Evolutionary conservation across 495 filamentous ascomycete genomes (phyloP), one percentile per base, ranked within the genome.

Genomic region (Hypoxylon fragiforme): DNA sequence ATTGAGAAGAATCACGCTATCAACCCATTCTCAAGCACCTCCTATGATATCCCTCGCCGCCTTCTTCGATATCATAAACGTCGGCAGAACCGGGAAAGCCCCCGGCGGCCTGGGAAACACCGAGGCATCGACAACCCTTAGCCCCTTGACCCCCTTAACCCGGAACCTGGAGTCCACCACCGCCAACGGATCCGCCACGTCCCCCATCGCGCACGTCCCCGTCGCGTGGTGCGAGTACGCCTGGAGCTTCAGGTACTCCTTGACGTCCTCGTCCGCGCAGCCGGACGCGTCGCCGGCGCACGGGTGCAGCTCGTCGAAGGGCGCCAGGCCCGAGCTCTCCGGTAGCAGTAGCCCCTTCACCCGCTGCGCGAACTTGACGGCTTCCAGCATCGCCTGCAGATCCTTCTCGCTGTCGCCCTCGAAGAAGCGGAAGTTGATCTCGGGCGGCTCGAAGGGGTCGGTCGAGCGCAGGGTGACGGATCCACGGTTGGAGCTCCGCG

Each of bases 61-160:
- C 50, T 80, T 78, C 65, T 85, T 79, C 3, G 78, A 78, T 55
- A 87, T 74, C 34, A 80, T 80, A 53, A 83, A 85, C 0, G 78
- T 82, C 15, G 79, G 77, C 69, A 84, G 78, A 57, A 81, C 77
- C 0, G 82, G 81, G 43, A 84, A 82, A 11, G 81, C 78, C 7
- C 78, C 77, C 32, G 78, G 75, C 11, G 81, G 57, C 5, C 64
- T 70, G 11, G 83, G 84, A 67, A 85, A 81, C 21, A 79, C 73
- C 44, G 76, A 81, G 20, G 75, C 78, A 62, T 85, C 81, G 0
- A 78, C 81, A 26, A 85, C 78, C 0, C 81, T 69, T 40, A 85
- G 62, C 0, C 77, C 71, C 5, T 62, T 54, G 3, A 84, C 78
- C 1, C 81, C 82, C 3, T 69, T 65, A 2, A 85, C 81, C 2